Evolutionary conservation across 1,139 yeast genomes (phyloP), one percentile per base, ranked within the genome.

Genomic region (Yamadazyma trypodendri): DNA sequence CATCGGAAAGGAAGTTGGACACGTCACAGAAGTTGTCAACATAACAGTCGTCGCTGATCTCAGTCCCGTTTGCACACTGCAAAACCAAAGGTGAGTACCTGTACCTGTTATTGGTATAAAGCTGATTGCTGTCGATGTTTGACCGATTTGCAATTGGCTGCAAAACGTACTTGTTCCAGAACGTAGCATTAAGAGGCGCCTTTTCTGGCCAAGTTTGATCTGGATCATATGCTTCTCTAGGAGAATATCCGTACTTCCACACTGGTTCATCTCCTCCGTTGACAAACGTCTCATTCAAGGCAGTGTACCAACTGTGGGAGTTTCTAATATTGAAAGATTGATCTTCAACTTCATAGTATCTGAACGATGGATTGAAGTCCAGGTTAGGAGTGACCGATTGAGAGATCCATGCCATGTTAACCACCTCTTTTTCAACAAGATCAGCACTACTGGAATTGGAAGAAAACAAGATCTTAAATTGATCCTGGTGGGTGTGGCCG

Each of bases 401-500:
- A 1, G 76, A 68, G 38, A 82, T 72, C 84, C 84, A 83, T 0
- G 85, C 81, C 63, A 76, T 66, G 50, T 73, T 72, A 20, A 81
- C 49, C 18, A 81, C 49, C 33, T 68, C 68, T 24, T 31, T 33
- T 35, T 41, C 42, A 22, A 44, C 37, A 3, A 62, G 67, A 18
- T 63, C 63, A n/a, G 67, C 62, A 21, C 31, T 29, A 18, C 65
- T 51, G 23, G 62, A 48, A 38, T 65, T 61, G 21, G 71, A 57
- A 6, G 71, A 66, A 49, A 79, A 80, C 36, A 79, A 58, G n/a
- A 82, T 64, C 36, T 75, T 72, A 61, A 81, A 81, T 56, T 82
- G 84, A 56, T 83, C 90, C 48, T 67, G 63, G 52, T 83, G 90
- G 9, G 87, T 82, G 53, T 83, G 89, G 17, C 88, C 90, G 54